Percentiles rank a stretch among this genome's conserved stretches.
phyloP scores from a whole-genome alignment of 2,329 filamentous ascomycete species.

The Penicillium sp. region DNA sequence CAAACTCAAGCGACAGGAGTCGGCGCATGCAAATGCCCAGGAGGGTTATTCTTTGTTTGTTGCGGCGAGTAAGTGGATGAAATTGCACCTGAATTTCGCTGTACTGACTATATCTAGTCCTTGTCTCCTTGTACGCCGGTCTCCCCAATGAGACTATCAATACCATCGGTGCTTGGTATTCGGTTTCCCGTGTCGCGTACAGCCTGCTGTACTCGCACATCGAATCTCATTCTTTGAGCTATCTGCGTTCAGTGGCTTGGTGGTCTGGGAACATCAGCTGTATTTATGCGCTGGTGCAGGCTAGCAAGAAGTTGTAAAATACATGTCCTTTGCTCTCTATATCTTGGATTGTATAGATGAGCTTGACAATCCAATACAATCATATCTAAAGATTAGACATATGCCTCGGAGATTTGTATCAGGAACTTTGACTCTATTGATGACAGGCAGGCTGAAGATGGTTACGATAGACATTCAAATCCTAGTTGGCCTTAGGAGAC shows the following conservation, averaged over 20 bases:
- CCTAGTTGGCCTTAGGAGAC: no score
- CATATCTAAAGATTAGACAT: no score
- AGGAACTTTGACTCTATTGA: no score
- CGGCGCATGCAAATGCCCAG: conserved; percentile 32
- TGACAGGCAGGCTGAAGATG: no score
- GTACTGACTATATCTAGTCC: conserved; percentile 19
- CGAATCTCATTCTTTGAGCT: conserved; percentile 30
- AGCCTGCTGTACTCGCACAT: conserved; percentile 35
- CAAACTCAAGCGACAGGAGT: conserved; percentile 37
- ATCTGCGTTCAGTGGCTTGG: conserved; percentile 38
- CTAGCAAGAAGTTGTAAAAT: conserved; percentile 30
- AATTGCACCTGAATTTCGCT: neutral
- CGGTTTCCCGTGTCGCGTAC: conserved; percentile 35
- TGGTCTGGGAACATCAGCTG: conserved; percentile 42
- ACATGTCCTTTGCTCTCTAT: no score
- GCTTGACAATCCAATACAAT: neutral
- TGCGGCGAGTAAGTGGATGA: conserved; percentile 27
- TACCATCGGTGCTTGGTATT: conserved; percentile 36
- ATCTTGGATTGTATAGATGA: neutral
- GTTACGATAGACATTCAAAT: no score
- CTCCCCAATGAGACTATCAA: conserved; percentile 39
- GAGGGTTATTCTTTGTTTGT: conserved; percentile 42
- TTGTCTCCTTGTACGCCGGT: conserved; percentile 37
- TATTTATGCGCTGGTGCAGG: conserved; percentile 37
- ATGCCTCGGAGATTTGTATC: no score